Percentiles rank a stretch among this genome's conserved stretches.
phyloP scores from a whole-genome alignment of 345 rosid genomes.

The Dipteronia sinensis region DNA sequence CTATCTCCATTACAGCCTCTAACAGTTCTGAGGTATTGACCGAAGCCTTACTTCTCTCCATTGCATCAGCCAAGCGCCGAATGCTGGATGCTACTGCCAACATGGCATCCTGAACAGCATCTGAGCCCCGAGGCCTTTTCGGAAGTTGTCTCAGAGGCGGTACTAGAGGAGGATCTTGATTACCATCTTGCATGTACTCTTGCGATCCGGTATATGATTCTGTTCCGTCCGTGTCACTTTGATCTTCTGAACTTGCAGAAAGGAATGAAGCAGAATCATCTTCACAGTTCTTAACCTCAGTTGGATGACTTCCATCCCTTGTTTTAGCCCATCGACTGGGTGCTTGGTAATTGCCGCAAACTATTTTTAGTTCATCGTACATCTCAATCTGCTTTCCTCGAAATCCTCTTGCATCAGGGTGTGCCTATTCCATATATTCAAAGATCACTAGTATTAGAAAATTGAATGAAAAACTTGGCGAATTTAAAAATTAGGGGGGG shows the following conservation, averaged over 20 bases:
- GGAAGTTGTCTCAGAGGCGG: slow-evolving; percentile 58
- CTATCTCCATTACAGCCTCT: slow-evolving; percentile 81
- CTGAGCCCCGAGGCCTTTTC: slow-evolving; percentile 58
- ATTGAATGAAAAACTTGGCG: not conserved
- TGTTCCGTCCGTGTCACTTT: slow-evolving; percentile 84
- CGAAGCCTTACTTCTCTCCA: slow-evolving; percentile 55
- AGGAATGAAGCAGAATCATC: slow-evolving; percentile 73
- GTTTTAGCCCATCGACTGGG: slow-evolving; percentile 65
- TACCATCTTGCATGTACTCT: slow-evolving; percentile 52
- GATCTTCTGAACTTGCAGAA: slow-evolving; percentile 62
- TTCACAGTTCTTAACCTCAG: slow-evolving; percentile 51
- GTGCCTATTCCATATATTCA: slow-evolving; percentile 48
- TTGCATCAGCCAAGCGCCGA: slow-evolving; percentile 70
- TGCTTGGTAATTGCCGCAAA: slow-evolving; percentile 80
- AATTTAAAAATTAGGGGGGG: not conserved
- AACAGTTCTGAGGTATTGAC: slow-evolving; percentile 61
- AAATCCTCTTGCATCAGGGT: slow-evolving; percentile 78
- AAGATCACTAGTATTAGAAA: slow-evolving; percentile 1
- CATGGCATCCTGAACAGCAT: slow-evolving; percentile 75
- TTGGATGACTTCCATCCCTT: slow-evolving; percentile 55
- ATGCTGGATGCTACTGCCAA: slow-evolving; percentile 71
- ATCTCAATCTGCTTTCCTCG: slow-evolving; percentile 82
- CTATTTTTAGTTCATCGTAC: slow-evolving; percentile 81
- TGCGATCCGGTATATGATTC: slow-evolving; percentile 60
- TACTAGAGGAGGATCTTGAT: slow-evolving; percentile 58